Base-by-base conservation (phyloP, 495 filamentous ascomycete genomes). In the Penicillium herquei region DNA sequence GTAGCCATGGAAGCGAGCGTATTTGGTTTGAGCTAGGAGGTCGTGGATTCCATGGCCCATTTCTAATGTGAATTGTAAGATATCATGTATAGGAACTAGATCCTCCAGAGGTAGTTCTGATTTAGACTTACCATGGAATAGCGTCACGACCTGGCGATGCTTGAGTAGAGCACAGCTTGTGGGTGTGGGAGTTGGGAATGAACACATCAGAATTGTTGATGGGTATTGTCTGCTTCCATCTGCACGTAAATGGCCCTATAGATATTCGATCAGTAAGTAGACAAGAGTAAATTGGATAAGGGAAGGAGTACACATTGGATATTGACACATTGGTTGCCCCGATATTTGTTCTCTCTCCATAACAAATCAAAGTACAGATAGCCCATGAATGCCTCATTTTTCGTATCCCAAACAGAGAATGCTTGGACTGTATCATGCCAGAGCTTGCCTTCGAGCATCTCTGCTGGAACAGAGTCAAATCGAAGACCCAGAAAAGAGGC, bases 261-360 rank as follows among this genome's bases (percentile, higher is more conserved):
- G 2, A 21, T 8, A 7, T 11, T 11, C 12, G 5, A 30, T 44
- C 8, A 44, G 41, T 7, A 30, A 3, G 7, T 5, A 44, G 10
- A 21, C 5, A 44, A 9, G 12, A 0, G 5, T 18, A 9, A 11
- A 6, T 3, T 8, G 3, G 21, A 4, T 26, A 11, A 30, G 26
- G 17, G 6, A 26, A 44, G 9, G 26, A 26, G 4, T 26, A 44
- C 41, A 26, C 41, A 44, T 44, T 44, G 17, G 7, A 44, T 44
- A 18, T 44, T 44, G 16, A 44, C 41, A n/a, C 17, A 26, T 26
- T 44, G 41, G 17, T 44, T 44, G 4, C 41, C 41, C 6, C 41
- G 41, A 44, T 44, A 44, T 11, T 44, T 44, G 13, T 44, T 44
- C 18, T 44, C 41, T 11, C 41, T 21, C 41, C 41, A 44, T n/a